Conservation (phyloP, 177 flowering plant genomes). For the Telopea speciosissima region DNA sequence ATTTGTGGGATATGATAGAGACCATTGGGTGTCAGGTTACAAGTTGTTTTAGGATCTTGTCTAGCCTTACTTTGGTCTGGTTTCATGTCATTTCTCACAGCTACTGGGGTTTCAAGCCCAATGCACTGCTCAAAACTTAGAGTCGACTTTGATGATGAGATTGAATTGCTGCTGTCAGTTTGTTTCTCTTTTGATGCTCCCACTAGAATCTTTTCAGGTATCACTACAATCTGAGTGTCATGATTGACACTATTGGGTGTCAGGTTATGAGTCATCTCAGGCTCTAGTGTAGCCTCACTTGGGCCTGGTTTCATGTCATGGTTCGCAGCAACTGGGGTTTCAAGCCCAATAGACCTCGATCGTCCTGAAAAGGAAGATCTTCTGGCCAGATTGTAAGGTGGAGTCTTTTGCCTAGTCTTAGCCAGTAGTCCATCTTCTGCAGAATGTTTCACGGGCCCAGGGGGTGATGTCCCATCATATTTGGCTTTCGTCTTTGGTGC, state of each 20-base stretch:
- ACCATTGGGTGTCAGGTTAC: background rate
- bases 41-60: background rate
- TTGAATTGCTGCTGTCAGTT: slow-evolving; percentile 18
- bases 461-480: slow-evolving; percentile 50
- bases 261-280: slow-evolving; percentile 20
- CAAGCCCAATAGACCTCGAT: slow-evolving; percentile 33
- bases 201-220: slow-evolving; percentile 22
- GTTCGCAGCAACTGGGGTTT: slow-evolving; percentile 19
- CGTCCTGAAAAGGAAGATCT: slow-evolving; percentile 51
- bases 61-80: background rate
- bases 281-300: slow-evolving; percentile 27
- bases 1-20: background rate
- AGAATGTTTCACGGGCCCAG: slow-evolving; percentile 40
- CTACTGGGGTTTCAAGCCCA: slow-evolving; percentile 18
- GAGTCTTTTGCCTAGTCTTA: slow-evolving; percentile 54
- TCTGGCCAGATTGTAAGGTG: slow-evolving; percentile 39
- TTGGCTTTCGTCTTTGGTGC: slow-evolving; percentile 62
- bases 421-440: slow-evolving; percentile 50
- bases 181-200: slow-evolving; percentile 33
- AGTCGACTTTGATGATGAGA: slow-evolving; percentile 40
- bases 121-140: slow-evolving; percentile 44
- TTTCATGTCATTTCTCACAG: background rate
- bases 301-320: slow-evolving; percentile 23
- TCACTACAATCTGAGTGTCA: slow-evolving; percentile 19
- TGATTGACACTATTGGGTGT: slow-evolving; percentile 21